A percentile compares a stretch with the other conserved stretches of the same genome.
Conservation (phyloP, 768 basidiomycete species). For the Pleurotus tuoliensis region DNA sequence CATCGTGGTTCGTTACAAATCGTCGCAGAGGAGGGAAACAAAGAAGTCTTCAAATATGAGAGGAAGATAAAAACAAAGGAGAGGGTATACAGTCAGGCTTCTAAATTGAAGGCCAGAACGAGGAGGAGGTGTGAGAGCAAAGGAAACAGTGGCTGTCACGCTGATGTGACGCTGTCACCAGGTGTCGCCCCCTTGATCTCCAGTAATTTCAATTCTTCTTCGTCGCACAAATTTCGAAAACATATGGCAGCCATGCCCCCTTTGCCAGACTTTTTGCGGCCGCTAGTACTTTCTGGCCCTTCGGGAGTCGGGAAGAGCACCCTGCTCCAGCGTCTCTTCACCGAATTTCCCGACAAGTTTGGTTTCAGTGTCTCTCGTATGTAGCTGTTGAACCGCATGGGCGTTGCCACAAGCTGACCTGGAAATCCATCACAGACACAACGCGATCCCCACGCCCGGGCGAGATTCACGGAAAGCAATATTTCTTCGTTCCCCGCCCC, state of each 20-base stretch:
- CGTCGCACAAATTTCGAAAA: neutral
- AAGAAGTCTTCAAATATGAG: neutral
- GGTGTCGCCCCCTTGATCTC: neutral
- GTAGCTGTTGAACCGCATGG: slow-evolving; percentile 19
- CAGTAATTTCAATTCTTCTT: neutral
- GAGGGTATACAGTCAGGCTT: slow-evolving; percentile 6
- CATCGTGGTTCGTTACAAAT: slow-evolving; percentile 39
- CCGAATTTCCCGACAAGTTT: slow-evolving; percentile 78
- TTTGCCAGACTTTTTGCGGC: slow-evolving; percentile 48
- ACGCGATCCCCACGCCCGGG: slow-evolving; percentile 82
- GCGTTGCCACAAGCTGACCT: slow-evolving; percentile 9
- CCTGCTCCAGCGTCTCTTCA: slow-evolving; percentile 76
- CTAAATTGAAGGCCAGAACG: neutral
- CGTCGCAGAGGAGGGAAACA: slow-evolving; percentile 1
- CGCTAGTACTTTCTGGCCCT: slow-evolving; percentile 86
- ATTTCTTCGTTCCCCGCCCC: slow-evolving; percentile 78
- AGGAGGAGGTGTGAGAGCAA: neutral
- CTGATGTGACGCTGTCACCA: slow-evolving; percentile 4
- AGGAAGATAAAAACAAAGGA: neutral
- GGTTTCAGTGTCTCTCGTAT: slow-evolving; percentile 92
- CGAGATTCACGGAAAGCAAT: slow-evolving; percentile 78
- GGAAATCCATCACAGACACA: slow-evolving; percentile 57
- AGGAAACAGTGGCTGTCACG: neutral
- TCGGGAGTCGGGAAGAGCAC: slow-evolving; percentile 96
- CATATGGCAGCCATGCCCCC: slow-evolving; percentile 5